phyloP scores from a whole-genome alignment of 371 early-diverging fungal genomes.

The Thermomucor indicae-seudaticae region DNA sequence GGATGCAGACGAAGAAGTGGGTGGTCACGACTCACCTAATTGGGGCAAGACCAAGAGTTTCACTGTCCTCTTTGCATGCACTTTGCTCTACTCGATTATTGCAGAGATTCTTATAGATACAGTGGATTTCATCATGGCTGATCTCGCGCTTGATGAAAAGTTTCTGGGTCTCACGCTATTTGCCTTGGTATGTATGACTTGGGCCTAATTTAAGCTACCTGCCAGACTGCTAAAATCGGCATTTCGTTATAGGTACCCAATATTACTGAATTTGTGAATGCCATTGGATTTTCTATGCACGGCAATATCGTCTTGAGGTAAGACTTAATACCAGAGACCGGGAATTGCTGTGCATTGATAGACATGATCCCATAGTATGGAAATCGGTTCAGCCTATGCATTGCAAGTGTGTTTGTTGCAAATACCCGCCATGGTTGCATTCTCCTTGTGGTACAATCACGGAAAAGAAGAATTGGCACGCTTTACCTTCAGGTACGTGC shows the following conservation, averaged over 20 bases:
- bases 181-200: constrained; percentile 58
- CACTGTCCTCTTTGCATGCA: constrained; percentile 77
- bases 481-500: constrained; percentile 47
- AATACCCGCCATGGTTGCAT: constrained; percentile 90
- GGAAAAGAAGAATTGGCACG: constrained; percentile 31
- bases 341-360: background rate
- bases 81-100: constrained; percentile 82
- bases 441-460: constrained; percentile 69
- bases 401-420: constrained; percentile 93
- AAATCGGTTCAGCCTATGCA: constrained; percentile 95
- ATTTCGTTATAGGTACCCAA: constrained; percentile 59
- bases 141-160: constrained; percentile 75
- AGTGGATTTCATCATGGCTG: constrained; percentile 68
- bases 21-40: constrained; percentile 93
- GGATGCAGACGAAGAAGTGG: constrained; percentile 59
- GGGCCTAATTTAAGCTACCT: background rate
- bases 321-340: background rate
- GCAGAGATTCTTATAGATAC: constrained; percentile 82
- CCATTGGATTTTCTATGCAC: constrained; percentile 89
- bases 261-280: constrained; percentile 96
- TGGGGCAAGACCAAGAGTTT: constrained; percentile 84
- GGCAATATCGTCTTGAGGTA: constrained; percentile 88
- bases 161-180: constrained; percentile 90
- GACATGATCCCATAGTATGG: constrained; percentile 48
- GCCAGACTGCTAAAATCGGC: background rate